Percentiles rank a stretch among this genome's conserved stretches.
These are phyloP conservation scores for Myxozyma monticola DNA, from an alignment of 805 yeast species.

Conservation along the genomic window DNA sequence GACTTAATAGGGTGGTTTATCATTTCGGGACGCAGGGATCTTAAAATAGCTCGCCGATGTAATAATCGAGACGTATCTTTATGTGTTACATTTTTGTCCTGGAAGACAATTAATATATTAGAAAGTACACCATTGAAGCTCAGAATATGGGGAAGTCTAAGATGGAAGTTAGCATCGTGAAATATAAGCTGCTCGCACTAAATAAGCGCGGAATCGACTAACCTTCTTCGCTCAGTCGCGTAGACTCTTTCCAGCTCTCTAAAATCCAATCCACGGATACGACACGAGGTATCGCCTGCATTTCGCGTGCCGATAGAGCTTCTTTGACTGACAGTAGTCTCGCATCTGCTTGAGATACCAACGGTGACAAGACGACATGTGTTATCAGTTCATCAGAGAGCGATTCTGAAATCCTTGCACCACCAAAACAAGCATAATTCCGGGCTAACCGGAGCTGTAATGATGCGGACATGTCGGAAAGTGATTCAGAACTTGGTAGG, in stretches of 20 bases:
- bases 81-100: no score
- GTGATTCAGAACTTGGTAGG: neutral
- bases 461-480: neutral
- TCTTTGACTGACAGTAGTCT: neutral
- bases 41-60: no score
- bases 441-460: neutral
- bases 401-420: constrained; percentile 44
- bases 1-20: no score
- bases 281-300: no score
- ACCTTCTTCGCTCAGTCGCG: constrained; percentile 34
- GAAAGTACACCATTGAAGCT: no score
- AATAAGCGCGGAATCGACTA: neutral
- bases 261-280: constrained; percentile 44
- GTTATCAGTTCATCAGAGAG: constrained; percentile 41
- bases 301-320: neutral
- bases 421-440: constrained; percentile 37
- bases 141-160: no score
- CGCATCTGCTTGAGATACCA: constrained; percentile 18
- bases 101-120: no score
- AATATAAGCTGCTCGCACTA: no score
- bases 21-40: no score
- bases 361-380: constrained; percentile 36
- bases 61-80: no score
- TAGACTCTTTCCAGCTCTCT: constrained; percentile 38
- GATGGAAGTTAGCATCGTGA: no score